Evolutionary conservation across 768 basidiomycete genomes (phyloP).

Genomic region (Pleurotus ostreatus): DNA sequence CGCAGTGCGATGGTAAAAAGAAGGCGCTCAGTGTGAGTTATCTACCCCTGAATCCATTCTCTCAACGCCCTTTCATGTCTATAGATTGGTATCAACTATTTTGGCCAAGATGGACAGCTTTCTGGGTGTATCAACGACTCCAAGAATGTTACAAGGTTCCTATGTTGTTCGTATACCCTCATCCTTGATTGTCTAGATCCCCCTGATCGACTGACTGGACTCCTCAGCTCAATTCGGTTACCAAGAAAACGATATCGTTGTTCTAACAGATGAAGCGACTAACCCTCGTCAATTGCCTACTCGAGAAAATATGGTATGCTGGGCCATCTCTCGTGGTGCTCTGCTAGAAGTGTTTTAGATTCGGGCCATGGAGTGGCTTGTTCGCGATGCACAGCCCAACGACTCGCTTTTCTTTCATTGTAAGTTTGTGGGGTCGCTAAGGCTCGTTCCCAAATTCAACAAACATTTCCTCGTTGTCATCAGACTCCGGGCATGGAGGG

Average conservation of each 20-base stretch:
- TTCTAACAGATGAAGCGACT: conserved; percentile 72
- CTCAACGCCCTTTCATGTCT: conserved; percentile 2
- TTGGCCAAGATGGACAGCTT: conserved; percentile 59
- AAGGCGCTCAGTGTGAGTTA: conserved; percentile 76
- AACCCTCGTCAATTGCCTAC: conserved; percentile 71
- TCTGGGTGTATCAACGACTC: conserved; percentile 93
- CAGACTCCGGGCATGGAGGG: conserved; percentile 93
- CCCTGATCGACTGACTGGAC: background rate
- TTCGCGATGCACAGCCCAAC: conserved; percentile 71
- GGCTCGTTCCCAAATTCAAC: background rate
- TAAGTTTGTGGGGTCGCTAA: conserved; percentile 24
- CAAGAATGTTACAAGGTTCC: conserved; percentile 70
- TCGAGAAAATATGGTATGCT: conserved; percentile 68
- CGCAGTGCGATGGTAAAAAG: conserved; percentile 81
- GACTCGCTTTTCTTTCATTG: conserved; percentile 93
- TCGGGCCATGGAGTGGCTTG: conserved; percentile 88
- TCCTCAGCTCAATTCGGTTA: conserved; percentile 61
- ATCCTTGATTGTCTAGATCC: no score
- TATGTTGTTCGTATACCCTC: conserved; percentile 47
- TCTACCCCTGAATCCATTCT: no score
- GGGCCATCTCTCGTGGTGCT: background rate
- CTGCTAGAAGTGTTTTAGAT: conserved; percentile 34
- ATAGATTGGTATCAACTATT: conserved; percentile 89
- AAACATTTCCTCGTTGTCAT: background rate
- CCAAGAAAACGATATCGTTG: conserved; percentile 77